These are phyloP conservation scores for Austroboletus eburneus DNA, from an alignment of 768 basidiomycete species.

Conservation along the genomic window DNA sequence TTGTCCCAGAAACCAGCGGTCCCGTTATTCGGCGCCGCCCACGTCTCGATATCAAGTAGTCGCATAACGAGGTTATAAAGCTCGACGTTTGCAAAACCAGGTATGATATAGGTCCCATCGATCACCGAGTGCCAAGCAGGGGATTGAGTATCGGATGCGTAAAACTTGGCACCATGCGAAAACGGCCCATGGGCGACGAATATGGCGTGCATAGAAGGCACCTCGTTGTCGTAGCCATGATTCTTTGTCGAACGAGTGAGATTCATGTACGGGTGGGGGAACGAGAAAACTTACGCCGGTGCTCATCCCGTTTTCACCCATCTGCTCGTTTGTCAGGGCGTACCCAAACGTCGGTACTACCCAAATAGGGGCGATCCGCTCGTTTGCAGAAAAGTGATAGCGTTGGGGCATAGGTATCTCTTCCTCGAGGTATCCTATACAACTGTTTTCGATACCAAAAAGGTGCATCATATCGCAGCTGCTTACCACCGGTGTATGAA, in stretches of 20 bases:
- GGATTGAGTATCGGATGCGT: conserved; percentile 4
- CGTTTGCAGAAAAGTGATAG: conserved; percentile 69
- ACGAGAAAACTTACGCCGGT: conserved; percentile 61
- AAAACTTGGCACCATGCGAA: conserved; percentile 62
- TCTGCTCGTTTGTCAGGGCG: conserved; percentile 62
- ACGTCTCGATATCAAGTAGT: conserved; percentile 58
- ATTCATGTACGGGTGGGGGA: not conserved
- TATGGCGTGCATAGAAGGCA: conserved; percentile 77
- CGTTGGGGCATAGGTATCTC: conserved; percentile 59
- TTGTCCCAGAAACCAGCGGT: conserved; percentile 81
- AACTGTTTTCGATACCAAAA: not conserved
- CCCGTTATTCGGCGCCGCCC: conserved; percentile 66
- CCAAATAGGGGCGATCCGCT: conserved; percentile 86
- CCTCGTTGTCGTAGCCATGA: conserved; percentile 86
- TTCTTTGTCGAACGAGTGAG: conserved; percentile 44
- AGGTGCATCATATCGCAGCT: not conserved
- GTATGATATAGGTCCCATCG: conserved; percentile 59
- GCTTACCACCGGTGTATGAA: conserved; percentile 20
- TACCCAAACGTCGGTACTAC: conserved; percentile 80
- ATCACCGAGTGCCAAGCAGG: conserved; percentile 59
- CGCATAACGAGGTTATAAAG: conserved; percentile 80
- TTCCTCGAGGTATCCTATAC: conserved; percentile 11
- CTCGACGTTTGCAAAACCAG: conserved; percentile 83
- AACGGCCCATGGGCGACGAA: conserved; percentile 94
- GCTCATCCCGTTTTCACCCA: conserved; percentile 57